These are phyloP conservation scores for Trichosporon sp. DNA, from an alignment of 1,284 basidiomycete species.

Conservation along the genomic window DNA sequence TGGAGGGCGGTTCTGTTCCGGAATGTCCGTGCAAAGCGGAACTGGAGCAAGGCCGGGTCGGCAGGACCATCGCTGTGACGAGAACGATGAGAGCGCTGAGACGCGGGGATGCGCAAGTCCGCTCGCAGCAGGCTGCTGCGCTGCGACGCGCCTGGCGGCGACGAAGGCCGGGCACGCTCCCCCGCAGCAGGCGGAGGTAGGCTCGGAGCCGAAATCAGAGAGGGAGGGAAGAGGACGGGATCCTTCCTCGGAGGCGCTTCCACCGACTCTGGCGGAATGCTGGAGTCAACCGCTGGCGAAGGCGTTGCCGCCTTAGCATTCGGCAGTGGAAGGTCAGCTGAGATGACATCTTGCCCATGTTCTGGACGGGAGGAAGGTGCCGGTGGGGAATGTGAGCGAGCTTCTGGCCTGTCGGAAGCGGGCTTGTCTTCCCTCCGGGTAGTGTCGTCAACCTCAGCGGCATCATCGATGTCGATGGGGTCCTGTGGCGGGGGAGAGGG, in stretches of 20 bases:
- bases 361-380: not conserved
- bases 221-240: not conserved
- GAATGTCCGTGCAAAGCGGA: slow-evolving; percentile 44
- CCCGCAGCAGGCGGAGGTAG: not conserved
- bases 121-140: not conserved
- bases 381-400: too few relatives aligned
- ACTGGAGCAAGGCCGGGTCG: slow-evolving; percentile 39
- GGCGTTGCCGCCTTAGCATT: not conserved
- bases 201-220: not conserved
- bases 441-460: not conserved
- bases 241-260: not conserved
- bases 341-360: not conserved
- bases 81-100: not conserved
- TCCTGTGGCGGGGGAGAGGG: not conserved
- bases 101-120: not conserved
- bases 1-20: slow-evolving; percentile 47
- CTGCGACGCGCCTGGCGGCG: not conserved
- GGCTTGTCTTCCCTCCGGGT: not conserved
- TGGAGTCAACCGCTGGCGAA: not conserved
- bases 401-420: not conserved
- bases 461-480: not conserved
- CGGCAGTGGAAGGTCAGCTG: not conserved
- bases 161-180: not conserved
- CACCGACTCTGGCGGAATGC: too few relatives aligned
- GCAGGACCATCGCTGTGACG: slow-evolving; percentile 7